Base-by-base conservation (phyloP, 108 stramenopile species). In the Conticribra weissflogii region DNA sequence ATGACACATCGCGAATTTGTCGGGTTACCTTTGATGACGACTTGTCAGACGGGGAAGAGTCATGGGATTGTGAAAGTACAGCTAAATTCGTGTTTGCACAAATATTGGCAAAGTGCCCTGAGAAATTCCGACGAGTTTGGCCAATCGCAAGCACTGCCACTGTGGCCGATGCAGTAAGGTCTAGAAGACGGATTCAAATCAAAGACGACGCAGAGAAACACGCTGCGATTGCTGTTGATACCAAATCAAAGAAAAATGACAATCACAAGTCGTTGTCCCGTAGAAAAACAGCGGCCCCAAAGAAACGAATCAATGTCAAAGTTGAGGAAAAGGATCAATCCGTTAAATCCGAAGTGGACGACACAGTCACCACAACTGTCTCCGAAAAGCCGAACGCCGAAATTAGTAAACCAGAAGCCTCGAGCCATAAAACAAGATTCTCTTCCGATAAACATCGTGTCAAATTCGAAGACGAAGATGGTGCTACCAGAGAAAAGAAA, bases 1-100 rank as follows among this genome's bases (percentile, higher is more conserved):
- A 41, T 12, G 36, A 41, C 12, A 9, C 36, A 5, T 41, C 36
- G 8, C 36, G 36, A 41, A 12, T 41, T 5, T 70, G 32, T 31
- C 28, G 22, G 16, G 56, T 77, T 8, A 44, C 32, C 16, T 77
- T 70, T 33, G 2, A 44, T 53, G 68, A 77, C 47, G 72, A 68
- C 16, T 65, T 68, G 3, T 52, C 12, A 1, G 44, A 50, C 19
- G 55, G 58, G 16, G 21, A 70, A 47, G 31, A n/a, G n/a, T n/a
- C n/a, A n/a, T n/a, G n/a, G n/a, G n/a, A 24, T 31, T 77, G 61
- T 23, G 56, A 59, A 16, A 56, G 65, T 30, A 62, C 57, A 28
- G 56, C 49, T 28, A 53, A 57, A 19, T 54, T 53, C 17, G 57
- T 63, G 17, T 68, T 63, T 59, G 27, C 47, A 4, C 8, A 28